These are phyloP conservation scores for Pyricularia grisea DNA, from an alignment of 2,329 filamentous ascomycete genomes.

Conservation along the genomic window DNA sequence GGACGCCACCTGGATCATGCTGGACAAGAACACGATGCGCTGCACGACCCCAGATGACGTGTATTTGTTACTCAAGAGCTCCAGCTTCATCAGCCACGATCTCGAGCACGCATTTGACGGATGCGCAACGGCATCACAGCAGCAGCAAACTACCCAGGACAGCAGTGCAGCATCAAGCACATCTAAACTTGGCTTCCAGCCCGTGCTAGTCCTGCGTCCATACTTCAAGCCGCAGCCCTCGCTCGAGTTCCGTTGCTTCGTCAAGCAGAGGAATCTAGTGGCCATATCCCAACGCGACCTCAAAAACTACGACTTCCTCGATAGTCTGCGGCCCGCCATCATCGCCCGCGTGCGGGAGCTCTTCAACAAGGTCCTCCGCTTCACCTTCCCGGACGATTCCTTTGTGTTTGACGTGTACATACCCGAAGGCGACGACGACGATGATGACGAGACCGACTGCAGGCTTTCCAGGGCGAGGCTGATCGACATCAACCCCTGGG, in stretches of 20 bases:
- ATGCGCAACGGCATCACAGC: constrained; percentile 13
- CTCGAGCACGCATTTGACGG: constrained; percentile 85
- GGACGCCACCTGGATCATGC: constrained; percentile 88
- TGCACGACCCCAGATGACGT: constrained; percentile 84
- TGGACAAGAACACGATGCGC: constrained; percentile 78
- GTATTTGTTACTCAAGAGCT: constrained; percentile 88
- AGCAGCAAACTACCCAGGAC: constrained; percentile 16
- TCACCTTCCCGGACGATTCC: constrained; percentile 72
- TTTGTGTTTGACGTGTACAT: constrained; percentile 94
- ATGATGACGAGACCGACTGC: constrained; percentile 30
- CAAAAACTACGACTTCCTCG: constrained; percentile 81
- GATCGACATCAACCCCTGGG: constrained; percentile 95
- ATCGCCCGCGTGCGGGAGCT: constrained; percentile 63
- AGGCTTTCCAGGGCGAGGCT: constrained; percentile 69
- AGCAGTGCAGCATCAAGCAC: constrained; percentile 16
- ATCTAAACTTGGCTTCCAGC: constrained; percentile 43
- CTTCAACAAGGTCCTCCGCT: constrained; percentile 63
- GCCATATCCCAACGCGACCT: constrained; percentile 83
- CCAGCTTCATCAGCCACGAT: constrained; percentile 90
- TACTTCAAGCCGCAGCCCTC: constrained; percentile 84
- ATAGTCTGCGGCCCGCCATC: constrained; percentile 53
- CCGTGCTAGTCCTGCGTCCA: constrained; percentile 77
- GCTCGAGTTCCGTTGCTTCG: constrained; percentile 92
- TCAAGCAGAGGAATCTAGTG: constrained; percentile 70
- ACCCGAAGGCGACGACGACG: constrained; percentile 48